Evolutionary conservation across 768 basidiomycete genomes (phyloP), one percentile per base, ranked within the genome.

Genomic region (Chalciporus pseudorubinellus): DNA sequence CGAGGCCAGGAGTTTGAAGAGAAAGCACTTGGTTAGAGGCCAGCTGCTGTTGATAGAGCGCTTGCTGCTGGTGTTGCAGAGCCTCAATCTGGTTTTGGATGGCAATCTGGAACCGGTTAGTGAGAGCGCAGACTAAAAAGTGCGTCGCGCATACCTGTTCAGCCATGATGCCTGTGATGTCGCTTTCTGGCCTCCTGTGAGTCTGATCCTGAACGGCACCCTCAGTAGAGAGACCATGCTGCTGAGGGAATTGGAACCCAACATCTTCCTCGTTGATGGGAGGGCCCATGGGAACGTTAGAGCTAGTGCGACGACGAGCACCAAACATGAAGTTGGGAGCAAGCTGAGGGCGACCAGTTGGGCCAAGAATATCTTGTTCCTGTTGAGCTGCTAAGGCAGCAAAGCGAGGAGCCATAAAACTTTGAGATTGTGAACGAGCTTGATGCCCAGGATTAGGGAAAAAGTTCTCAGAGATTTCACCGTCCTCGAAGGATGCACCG

Each of bases 281-380:
- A 24, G 88, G 86, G 4, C 82, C 87, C 71, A 87, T 76, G 12
- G 80, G 77, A 21, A 76, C 72, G 36, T 70, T 67, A 31, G 75
- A 70, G 63, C 79, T 83, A 22, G 83, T 74, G 53, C 76, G 75
- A 49, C 73, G 70, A 59, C 73, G 73, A 50, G 84, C 82, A 44
- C 92, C 94, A 67, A 95, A 97, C 78, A 87, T 92, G 71, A 97
- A 95, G 44, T 78, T 77, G n/a, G 92, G 92, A 11, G 92, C 91
- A 34, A 95, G 81, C 65, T 94, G 92, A 34, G 92, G 92, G 55
- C 92, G 84, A 40, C 90, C 87, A 24, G 86, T 80, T 14, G 89
- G 82, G 28, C 89, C 85, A 44, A 87, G 60, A 50, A 73, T 39
- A 55, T 88, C 83, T 36, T 61, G 60, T 55, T 90, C 84, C 65